phyloP scores from a whole-genome alignment of 164 flowering plant genomes.

The Dillenia suffruticosa region DNA sequence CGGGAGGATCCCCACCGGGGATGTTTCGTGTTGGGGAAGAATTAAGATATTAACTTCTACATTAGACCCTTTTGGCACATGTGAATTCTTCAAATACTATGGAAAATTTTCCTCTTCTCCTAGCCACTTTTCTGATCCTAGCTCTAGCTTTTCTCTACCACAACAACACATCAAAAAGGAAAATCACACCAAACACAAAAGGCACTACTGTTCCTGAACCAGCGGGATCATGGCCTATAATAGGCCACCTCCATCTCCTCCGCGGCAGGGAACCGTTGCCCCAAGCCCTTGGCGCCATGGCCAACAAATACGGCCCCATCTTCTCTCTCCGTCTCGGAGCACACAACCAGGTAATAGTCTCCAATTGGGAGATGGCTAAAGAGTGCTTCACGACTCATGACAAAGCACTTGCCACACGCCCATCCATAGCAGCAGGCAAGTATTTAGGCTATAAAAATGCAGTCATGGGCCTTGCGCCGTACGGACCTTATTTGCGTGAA shows the following conservation, averaged over 20 bases:
- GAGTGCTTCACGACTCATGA: constrained; percentile 36
- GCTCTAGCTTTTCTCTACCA: too few species aligned
- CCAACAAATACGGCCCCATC: constrained; percentile 34
- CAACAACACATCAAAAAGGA: too few species aligned
- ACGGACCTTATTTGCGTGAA: constrained; percentile 32
- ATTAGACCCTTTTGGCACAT: too few species aligned
- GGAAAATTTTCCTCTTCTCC: too few species aligned
- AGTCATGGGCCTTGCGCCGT: constrained; percentile 19
- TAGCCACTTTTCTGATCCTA: too few species aligned
- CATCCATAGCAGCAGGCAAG: constrained; percentile 15
- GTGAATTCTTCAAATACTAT: too few species aligned
- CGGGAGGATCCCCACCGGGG: too few species aligned
- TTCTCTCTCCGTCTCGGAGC: constrained; percentile 30
- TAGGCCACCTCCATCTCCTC: constrained; percentile 37
- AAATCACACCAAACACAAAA: too few species aligned
- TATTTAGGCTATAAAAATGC: constrained; percentile 29
- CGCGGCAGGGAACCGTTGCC: constrained; percentile 8
- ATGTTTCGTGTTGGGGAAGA: too few species aligned
- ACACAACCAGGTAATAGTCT: constrained; percentile 21
- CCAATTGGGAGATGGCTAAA: constrained; percentile 21
- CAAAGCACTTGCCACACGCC: constrained; percentile 18
- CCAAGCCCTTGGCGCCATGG: constrained; percentile 25
- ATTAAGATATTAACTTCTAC: too few species aligned
- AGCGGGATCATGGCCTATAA: constrained; percentile 30
- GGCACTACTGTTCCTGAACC: constrained; percentile 21